Conservation (phyloP, 331 rosid species). For the Rhamnella rubrinervis region DNA sequence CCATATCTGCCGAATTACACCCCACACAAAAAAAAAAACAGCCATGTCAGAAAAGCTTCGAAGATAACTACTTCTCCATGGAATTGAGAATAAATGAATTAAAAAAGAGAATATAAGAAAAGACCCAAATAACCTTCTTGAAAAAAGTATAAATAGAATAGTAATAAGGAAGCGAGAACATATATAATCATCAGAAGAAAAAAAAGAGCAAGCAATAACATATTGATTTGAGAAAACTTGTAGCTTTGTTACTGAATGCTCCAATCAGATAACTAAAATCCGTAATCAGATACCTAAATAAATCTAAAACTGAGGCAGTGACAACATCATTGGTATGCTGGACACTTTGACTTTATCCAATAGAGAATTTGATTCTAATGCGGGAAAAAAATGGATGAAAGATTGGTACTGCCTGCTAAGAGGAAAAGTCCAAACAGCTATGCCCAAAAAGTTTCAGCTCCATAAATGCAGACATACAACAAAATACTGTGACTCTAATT, state of each 20-base stretch:
- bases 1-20: slow-evolving; percentile 47
- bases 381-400: neutral
- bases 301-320: neutral
- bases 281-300: too few relatives aligned
- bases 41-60: neutral
- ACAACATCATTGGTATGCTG: neutral
- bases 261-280: too few relatives aligned
- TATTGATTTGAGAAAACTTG: neutral
- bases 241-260: neutral
- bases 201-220: neutral
- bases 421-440: neutral
- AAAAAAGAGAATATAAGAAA: neutral
- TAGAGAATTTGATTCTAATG: neutral
- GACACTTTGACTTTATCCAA: neutral
- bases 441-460: neutral
- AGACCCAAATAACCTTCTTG: neutral
- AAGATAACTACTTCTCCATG: neutral
- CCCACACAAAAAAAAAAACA: neutral
- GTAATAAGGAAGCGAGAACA: neutral
- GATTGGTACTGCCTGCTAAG: neutral
- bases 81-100: neutral
- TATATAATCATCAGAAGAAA: neutral
- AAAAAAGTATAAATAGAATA: neutral
- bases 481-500: neutral
- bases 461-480: neutral